These are phyloP conservation scores for Dryas octopetala DNA, from an alignment of 306 rosid genomes.

Conservation along the genomic window DNA sequence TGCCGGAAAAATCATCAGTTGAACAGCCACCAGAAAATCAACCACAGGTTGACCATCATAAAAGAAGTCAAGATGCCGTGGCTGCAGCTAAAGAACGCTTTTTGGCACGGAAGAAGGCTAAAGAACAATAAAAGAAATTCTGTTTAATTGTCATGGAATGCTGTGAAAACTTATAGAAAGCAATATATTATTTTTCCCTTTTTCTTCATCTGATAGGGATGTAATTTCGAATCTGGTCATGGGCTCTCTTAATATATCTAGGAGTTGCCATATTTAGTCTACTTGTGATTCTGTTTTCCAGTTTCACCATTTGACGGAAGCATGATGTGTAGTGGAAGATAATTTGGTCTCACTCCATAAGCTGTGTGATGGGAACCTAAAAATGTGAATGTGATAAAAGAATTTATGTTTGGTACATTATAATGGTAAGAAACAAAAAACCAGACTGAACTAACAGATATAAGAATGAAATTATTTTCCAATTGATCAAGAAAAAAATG, in stretches of 20 bases:
- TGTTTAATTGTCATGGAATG: not conserved
- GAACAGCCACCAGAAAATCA: slow-evolving; percentile 36
- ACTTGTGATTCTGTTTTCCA: not conserved
- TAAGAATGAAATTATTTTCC: too few species aligned
- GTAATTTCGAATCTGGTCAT: not conserved
- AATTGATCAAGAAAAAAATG: too few species aligned
- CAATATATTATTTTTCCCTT: not conserved
- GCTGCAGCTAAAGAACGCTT: slow-evolving; percentile 83
- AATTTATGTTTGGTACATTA: not conserved
- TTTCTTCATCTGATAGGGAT: not conserved
- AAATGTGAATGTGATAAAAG: not conserved
- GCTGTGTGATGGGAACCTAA: too few species aligned
- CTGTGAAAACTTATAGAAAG: not conserved
- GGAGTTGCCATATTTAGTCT: not conserved
- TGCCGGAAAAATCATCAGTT: slow-evolving; percentile 28
- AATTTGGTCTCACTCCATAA: not conserved
- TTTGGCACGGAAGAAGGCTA: slow-evolving; percentile 69
- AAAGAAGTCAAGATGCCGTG: slow-evolving; percentile 65
- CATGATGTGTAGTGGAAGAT: not conserved
- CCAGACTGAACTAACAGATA: too few species aligned
- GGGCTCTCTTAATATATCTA: not conserved
- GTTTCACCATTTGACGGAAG: not conserved
- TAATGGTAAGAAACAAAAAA: not conserved
- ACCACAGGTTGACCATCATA: slow-evolving; percentile 61
- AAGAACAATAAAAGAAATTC: slow-evolving; percentile 36